Evolutionary conservation across 176 grass and related monocot species (phyloP).

Genomic region (Otatea glauca): DNA sequence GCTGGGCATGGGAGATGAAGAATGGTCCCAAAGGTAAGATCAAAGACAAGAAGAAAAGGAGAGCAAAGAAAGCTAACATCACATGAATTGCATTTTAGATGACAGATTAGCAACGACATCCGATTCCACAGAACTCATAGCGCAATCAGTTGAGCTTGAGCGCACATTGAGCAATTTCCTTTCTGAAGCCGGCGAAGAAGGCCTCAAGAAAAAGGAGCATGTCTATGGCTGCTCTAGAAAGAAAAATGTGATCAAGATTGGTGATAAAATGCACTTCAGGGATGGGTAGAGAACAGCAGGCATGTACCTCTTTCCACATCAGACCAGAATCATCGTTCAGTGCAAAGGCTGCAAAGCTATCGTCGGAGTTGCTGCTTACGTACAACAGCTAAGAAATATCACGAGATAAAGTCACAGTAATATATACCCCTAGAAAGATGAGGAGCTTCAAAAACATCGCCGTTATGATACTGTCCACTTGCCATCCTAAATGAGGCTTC

Average conservation of each 20-base stretch:
- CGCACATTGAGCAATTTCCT: not conserved
- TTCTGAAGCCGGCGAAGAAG: conserved; percentile 4
- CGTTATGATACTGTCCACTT: conserved; percentile 34
- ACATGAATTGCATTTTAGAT: not conserved
- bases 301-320: conserved; percentile 6
- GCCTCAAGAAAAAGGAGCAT: conserved; percentile 20
- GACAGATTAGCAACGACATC: not conserved
- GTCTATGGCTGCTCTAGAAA: conserved; percentile 13
- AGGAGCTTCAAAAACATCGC: conserved; percentile 52
- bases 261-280: not conserved
- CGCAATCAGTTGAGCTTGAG: not conserved
- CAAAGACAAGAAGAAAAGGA: not conserved
- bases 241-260: conserved; percentile 10
- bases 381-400: conserved; percentile 7
- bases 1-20: not conserved
- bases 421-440: conserved; percentile 16
- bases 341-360: conserved; percentile 27
- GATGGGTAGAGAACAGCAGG: not conserved
- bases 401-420: conserved; percentile 17
- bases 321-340: not conserved
- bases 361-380: not conserved
- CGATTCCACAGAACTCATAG: not conserved
- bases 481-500: conserved; percentile 18
- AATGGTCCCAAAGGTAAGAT: conserved; percentile 11
- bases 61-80: conserved; percentile 6